These are phyloP conservation scores for Orbilia ellipsospora DNA, from an alignment of 2,329 filamentous ascomycete species.

Conservation along the genomic window DNA sequence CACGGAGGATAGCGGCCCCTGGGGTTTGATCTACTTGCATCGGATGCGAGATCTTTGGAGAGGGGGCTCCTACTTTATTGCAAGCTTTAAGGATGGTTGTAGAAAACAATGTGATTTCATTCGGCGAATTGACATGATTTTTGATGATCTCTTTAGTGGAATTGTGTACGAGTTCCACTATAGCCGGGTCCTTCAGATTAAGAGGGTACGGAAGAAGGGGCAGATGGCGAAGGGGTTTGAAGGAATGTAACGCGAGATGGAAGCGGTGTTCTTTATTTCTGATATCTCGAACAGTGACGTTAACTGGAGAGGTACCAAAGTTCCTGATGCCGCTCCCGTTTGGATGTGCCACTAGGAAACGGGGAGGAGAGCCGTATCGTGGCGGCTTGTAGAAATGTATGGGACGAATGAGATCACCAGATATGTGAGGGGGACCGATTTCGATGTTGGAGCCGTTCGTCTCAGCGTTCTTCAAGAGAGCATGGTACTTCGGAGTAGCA, in stretches of 20 bases:
- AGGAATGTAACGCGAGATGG: conserved; percentile 43
- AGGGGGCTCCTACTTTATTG: conserved; percentile 12
- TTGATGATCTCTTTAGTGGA: conserved; percentile 13
- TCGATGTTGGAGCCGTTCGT: neutral
- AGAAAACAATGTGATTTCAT: conserved; percentile 31
- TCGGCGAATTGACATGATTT: conserved; percentile 24
- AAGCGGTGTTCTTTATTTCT: conserved; percentile 50
- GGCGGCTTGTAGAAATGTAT: conserved; percentile 37
- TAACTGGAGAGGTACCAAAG: conserved; percentile 31
- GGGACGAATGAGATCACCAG: conserved; percentile 20
- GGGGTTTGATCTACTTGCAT: conserved; percentile 38
- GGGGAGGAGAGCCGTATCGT: conserved; percentile 40
- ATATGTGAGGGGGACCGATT: conserved; percentile 1
- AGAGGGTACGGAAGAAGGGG: conserved; percentile 26
- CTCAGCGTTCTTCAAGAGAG: neutral
- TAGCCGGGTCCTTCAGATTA: conserved; percentile 10
- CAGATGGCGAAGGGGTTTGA: conserved; percentile 37
- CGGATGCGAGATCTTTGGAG: conserved; percentile 18
- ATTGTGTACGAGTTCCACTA: neutral
- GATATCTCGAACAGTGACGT: conserved; percentile 34
- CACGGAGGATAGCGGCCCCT: conserved; percentile 15
- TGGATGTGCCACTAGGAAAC: conserved; percentile 33
- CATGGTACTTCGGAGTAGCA: neutral
- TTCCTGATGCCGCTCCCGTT: conserved; percentile 47
- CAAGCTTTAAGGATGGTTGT: conserved; percentile 25